Conservation (phyloP, 768 basidiomycete genomes). For the Rickenella mellea region DNA sequence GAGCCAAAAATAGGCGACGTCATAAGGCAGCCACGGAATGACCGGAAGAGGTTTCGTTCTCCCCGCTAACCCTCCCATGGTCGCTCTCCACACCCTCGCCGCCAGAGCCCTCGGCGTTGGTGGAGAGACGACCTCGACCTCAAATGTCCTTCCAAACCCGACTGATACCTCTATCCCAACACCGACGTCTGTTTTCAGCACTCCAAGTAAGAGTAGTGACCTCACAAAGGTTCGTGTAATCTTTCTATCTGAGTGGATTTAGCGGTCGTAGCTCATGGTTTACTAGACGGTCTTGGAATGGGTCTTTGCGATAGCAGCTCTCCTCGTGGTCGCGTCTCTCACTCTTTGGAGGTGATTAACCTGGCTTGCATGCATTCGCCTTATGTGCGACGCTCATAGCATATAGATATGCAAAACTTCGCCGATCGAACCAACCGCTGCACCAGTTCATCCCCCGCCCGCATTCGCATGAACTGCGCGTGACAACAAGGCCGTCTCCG, state of each 20-base stretch:
- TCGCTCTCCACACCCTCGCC: too few relatives aligned
- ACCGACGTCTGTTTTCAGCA: neutral
- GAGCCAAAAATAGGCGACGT: too few relatives aligned
- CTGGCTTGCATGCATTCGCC: neutral
- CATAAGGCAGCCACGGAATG: too few relatives aligned
- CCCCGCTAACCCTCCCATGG: too few relatives aligned
- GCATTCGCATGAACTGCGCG: too few relatives aligned
- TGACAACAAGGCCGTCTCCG: too few relatives aligned
- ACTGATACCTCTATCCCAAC: neutral
- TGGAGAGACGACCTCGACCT: neutral
- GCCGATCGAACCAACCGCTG: constrained; percentile 3
- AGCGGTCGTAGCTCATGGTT: neutral
- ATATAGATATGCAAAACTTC: constrained; percentile 1
- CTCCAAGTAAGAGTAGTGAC: neutral
- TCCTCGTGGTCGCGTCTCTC: constrained; percentile 14
- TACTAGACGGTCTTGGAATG: constrained; percentile 22
- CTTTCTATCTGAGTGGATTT: neutral
- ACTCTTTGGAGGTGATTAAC: constrained; percentile 6
- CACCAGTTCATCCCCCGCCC: neutral
- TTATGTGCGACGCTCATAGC: neutral
- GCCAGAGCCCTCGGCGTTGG: neutral
- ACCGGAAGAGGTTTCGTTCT: too few relatives aligned
- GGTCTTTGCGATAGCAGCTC: constrained; percentile 17
- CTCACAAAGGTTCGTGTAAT: neutral
- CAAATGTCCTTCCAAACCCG: neutral